Percentiles rank a stretch among this genome's conserved stretches.
phyloP scores from a whole-genome alignment of 768 basidiomycete genomes.

The Lentinula sp. region DNA sequence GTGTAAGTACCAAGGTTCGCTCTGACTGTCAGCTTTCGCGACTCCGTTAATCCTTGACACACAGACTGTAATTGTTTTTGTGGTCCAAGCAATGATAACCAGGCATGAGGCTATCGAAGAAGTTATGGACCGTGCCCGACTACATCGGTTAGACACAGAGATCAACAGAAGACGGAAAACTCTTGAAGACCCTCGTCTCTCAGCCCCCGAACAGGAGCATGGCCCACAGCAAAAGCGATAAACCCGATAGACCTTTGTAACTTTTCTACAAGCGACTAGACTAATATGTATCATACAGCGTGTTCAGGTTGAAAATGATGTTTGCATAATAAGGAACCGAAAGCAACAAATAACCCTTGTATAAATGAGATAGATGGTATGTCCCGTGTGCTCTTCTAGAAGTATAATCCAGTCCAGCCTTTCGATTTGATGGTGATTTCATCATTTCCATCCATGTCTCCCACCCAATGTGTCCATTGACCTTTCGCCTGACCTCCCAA shows the following conservation, averaged over 20 bases:
- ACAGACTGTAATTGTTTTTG: conserved; percentile 23
- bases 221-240: neutral
- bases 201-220: neutral
- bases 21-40: neutral
- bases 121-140: neutral
- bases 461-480: conserved; percentile 38
- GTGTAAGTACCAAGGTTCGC: conserved; percentile 30
- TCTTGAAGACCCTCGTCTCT: conserved; percentile 3
- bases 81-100: conserved; percentile 21
- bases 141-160: neutral
- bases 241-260: neutral
- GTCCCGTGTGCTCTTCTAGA: conserved; percentile 17
- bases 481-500: conserved; percentile 2
- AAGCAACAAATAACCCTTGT: neutral
- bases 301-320: too few relatives aligned
- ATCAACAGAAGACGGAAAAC: neutral
- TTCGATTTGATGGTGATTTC: conserved; percentile 32
- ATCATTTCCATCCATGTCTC: conserved; percentile 33
- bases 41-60: neutral
- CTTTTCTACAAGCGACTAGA: neutral
- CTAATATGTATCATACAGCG: neutral
- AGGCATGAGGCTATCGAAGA: conserved; percentile 19
- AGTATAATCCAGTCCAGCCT: conserved; percentile 43
- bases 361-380: neutral
- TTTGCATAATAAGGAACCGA: neutral